Evolutionary conservation across 2,329 filamentous ascomycete species (phyloP).

Genomic region (Parastagonospora nodorum): DNA sequence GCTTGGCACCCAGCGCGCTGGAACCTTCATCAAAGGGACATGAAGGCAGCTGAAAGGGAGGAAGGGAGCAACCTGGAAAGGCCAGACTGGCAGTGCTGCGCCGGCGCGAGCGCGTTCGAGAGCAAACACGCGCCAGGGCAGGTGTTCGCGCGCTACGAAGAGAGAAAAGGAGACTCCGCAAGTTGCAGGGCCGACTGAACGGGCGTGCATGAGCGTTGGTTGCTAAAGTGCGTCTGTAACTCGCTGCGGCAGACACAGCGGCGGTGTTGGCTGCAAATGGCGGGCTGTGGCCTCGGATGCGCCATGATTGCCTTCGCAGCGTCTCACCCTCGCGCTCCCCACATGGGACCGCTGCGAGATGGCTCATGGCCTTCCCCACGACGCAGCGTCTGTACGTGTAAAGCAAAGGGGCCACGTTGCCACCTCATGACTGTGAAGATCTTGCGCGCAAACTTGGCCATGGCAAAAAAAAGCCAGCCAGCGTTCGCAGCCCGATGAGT

Average conservation of each 20-base stretch:
- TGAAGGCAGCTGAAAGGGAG: conserved; percentile 12
- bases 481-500: conserved; percentile 23
- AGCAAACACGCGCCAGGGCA: not conserved
- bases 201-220: conserved; percentile 14
- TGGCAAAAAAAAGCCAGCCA: not conserved
- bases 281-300: conserved; percentile 17
- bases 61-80: conserved; percentile 6
- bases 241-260: conserved; percentile 26
- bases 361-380: not conserved
- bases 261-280: conserved; percentile 20
- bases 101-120: conserved; percentile 3
- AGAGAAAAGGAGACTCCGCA: conserved; percentile 28
- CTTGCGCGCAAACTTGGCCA: conserved; percentile 2
- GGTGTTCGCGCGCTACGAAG: not conserved
- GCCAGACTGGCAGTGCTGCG: conserved; percentile 17
- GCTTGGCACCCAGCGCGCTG: conserved; percentile 16
- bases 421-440: conserved; percentile 1
- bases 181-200: conserved; percentile 19
- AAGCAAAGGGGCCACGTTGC: not conserved
- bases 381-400: not conserved
- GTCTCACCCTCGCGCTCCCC: conserved; percentile 17
- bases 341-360: not conserved
- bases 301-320: conserved; percentile 8
- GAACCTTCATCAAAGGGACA: conserved; percentile 16
- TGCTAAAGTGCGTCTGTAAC: conserved; percentile 6